A percentile compares a stretch with the other conserved stretches of the same genome.
These are phyloP conservation scores for Pseudocercospora musae DNA, from an alignment of 2,329 filamentous ascomycete species.

Conservation along the genomic window DNA sequence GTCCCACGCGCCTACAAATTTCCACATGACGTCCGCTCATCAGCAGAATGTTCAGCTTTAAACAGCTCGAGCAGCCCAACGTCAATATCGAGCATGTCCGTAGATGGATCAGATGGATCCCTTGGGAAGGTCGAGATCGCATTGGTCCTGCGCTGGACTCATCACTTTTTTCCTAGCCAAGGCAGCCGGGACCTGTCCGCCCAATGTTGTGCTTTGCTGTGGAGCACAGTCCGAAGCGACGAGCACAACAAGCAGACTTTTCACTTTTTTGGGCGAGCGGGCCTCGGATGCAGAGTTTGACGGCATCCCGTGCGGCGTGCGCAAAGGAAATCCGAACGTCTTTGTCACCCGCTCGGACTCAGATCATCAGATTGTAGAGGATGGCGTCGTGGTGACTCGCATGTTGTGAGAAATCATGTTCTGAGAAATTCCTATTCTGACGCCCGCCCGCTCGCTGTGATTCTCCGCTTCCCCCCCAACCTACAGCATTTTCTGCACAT, in stretches of 20 bases:
- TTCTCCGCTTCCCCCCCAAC: not conserved
- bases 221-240: not conserved
- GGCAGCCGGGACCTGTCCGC: slow-evolving; percentile 2
- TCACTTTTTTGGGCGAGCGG: not conserved
- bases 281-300: slow-evolving; percentile 2
- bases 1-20: not conserved
- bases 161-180: slow-evolving; percentile 2
- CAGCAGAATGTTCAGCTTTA: not conserved
- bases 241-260: not conserved
- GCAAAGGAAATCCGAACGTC: not conserved
- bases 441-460: not conserved
- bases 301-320: not conserved
- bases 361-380: too few relatives aligned
- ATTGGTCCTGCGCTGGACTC: not conserved
- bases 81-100: not conserved
- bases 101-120: not conserved
- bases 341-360: not conserved
- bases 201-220: not conserved
- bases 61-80: not conserved
- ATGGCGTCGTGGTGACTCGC: not conserved
- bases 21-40: not conserved
- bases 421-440: too few relatives aligned
- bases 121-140: not conserved
- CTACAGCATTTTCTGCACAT: not conserved
- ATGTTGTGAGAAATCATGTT: too few relatives aligned